phyloP scores from a whole-genome alignment of 495 filamentous ascomycete genomes.

The Parmelia sp. region DNA sequence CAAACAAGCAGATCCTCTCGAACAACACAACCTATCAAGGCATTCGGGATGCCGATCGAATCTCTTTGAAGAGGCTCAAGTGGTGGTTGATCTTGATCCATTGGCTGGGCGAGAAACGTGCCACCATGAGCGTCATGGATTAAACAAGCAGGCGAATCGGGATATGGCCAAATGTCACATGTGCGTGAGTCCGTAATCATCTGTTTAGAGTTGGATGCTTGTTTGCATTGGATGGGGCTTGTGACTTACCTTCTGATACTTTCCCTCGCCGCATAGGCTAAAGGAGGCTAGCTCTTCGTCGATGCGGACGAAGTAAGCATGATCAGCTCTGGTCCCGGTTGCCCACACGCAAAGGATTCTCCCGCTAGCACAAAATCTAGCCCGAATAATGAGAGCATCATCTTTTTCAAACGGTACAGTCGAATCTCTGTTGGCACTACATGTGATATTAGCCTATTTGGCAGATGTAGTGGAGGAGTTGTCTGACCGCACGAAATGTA shows the following conservation, averaged over 20 bases:
- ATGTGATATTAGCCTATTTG: not conserved
- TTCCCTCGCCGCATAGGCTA: not conserved
- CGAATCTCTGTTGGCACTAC: not conserved
- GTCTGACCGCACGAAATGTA: slow-evolving; percentile 4
- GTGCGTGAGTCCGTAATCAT: not conserved
- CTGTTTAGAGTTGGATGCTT: not conserved
- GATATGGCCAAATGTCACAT: slow-evolving; percentile 9
- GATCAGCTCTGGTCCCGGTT: not conserved
- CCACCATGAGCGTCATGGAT: slow-evolving; percentile 11
- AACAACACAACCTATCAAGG: not conserved
- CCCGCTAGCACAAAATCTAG: slow-evolving; percentile 1
- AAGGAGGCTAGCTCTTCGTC: not conserved
- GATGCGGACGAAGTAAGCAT: slow-evolving; percentile 2
- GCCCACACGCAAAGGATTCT: slow-evolving; percentile 7
- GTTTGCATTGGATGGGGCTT: not conserved
- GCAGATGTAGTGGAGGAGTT: not conserved
- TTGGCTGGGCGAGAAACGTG: slow-evolving; percentile 4
- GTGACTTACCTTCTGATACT: not conserved
- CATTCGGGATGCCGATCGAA: not conserved
- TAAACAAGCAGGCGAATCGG: slow-evolving; percentile 2
- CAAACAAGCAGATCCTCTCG: slow-evolving; percentile 3
- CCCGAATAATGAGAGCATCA: not conserved
- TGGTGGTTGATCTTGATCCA: not conserved
- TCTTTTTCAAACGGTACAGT: not conserved
- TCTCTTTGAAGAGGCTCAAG: not conserved